Conservation (phyloP, 306 rosid species). For the Prunus armeniaca region DNA sequence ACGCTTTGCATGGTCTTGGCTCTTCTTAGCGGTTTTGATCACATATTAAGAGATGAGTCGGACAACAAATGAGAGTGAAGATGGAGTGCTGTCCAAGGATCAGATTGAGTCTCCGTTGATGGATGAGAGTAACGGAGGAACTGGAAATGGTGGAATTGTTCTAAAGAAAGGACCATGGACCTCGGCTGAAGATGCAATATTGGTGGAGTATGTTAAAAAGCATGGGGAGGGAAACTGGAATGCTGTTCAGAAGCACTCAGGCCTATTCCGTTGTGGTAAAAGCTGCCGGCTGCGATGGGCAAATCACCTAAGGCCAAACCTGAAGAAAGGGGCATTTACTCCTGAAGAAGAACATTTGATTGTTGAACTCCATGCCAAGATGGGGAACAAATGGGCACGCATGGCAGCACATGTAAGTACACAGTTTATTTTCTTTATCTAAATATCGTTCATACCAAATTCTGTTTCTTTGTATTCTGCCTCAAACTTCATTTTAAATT, state of each 20-base stretch:
- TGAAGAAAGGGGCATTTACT: conserved; percentile 89
- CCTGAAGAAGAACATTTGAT: conserved; percentile 75
- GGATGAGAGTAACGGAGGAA: conserved; percentile 60
- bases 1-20: conserved; percentile 24
- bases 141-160: conserved; percentile 27
- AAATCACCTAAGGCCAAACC: conserved; percentile 94
- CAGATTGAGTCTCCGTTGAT: conserved; percentile 38
- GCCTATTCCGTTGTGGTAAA: conserved; percentile 87
- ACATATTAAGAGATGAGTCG: conserved; percentile 50
- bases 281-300: conserved; percentile 99
- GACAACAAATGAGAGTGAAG: conserved; percentile 51
- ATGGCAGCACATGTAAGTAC: conserved; percentile 89
- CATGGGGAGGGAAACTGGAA: conserved; percentile 99
- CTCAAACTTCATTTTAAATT: neutral
- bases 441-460: conserved; percentile 1
- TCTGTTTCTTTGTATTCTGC: neutral
- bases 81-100: conserved; percentile 43
- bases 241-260: conserved; percentile 95
- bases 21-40: conserved; percentile 36
- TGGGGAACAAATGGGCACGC: conserved; percentile 99
- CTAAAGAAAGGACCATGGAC: conserved; percentile 99
- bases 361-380: conserved; percentile 77
- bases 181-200: conserved; percentile 75
- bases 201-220: conserved; percentile 83
- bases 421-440: conserved; percentile 17